phyloP scores from a whole-genome alignment of 2,329 filamentous ascomycete genomes.

The Chalaropsis thielavioides region DNA sequence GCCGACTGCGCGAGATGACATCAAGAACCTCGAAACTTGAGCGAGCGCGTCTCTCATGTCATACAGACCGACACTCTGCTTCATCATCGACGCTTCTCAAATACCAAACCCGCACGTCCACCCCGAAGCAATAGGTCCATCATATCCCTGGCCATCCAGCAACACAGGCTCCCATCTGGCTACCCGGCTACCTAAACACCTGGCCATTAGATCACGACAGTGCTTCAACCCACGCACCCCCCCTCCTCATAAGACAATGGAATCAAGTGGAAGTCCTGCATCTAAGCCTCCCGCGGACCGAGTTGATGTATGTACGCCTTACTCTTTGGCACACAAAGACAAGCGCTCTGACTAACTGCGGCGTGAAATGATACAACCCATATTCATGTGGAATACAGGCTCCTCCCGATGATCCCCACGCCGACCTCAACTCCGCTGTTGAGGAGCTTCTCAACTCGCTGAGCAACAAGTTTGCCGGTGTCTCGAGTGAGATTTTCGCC shows the following conservation, averaged over 20 bases:
- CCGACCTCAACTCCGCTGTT: slow-evolving; percentile 62
- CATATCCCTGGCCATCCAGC: neutral
- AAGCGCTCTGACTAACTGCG: neutral
- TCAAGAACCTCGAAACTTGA: neutral
- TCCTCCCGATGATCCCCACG: slow-evolving; percentile 25
- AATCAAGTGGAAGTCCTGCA: slow-evolving; percentile 9
- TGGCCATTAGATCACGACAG: neutral
- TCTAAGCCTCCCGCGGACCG: slow-evolving; percentile 9
- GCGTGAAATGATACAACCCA: neutral
- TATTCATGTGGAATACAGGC: slow-evolving; percentile 21
- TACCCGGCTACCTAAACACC: neutral
- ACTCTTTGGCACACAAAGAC: neutral
- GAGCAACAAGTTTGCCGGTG: slow-evolving; percentile 68
- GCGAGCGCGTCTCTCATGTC: neutral
- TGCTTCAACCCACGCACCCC: neutral
- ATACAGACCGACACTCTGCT: neutral
- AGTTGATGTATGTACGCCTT: slow-evolving; percentile 8
- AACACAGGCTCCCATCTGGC: neutral
- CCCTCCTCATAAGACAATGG: slow-evolving; percentile 3
- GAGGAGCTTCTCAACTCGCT: slow-evolving; percentile 77
- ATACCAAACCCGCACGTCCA: neutral
- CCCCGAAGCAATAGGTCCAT: neutral
- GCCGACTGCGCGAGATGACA: neutral
- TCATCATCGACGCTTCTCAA: neutral
- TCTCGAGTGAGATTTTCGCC: slow-evolving; percentile 74